A percentile compares a stretch with the other conserved stretches of the same genome.
These are phyloP conservation scores for Ophiostoma novo-ulmi DNA, from an alignment of 2,329 filamentous ascomycete genomes.

Conservation along the genomic window DNA sequence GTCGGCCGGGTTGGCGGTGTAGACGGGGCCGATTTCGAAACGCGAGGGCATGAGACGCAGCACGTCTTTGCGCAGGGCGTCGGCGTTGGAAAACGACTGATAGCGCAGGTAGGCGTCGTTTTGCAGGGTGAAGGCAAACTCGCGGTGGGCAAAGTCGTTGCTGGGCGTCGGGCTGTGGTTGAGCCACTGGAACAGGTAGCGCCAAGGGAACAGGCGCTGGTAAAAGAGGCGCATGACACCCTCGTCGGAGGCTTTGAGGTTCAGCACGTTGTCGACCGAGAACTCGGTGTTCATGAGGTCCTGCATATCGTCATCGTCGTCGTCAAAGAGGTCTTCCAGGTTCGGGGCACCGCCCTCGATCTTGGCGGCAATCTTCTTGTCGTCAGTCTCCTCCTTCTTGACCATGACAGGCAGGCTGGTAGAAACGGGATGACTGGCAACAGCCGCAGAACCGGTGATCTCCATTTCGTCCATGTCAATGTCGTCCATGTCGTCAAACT, in stretches of 20 bases:
- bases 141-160: slow-evolving; percentile 84
- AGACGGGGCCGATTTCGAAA: slow-evolving; percentile 98
- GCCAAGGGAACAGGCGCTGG: slow-evolving; percentile 90
- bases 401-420: not conserved
- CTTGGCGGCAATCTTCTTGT: slow-evolving; percentile 31
- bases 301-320: slow-evolving; percentile 51
- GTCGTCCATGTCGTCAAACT: slow-evolving; percentile 35
- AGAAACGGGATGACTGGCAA: not conserved
- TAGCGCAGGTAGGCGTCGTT: slow-evolving; percentile 92
- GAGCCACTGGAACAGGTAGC: slow-evolving; percentile 93
- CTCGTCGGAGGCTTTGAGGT: slow-evolving; percentile 56
- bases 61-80: slow-evolving; percentile 84
- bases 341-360: slow-evolving; percentile 41
- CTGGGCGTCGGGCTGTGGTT: slow-evolving; percentile 86
- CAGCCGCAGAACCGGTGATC: slow-evolving; percentile 28
- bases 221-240: slow-evolving; percentile 92
- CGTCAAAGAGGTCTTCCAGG: slow-evolving; percentile 55
- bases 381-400: slow-evolving; percentile 18
- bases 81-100: slow-evolving; percentile 58
- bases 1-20: slow-evolving; percentile 88
- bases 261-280: slow-evolving; percentile 25
- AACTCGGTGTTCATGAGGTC: slow-evolving; percentile 28
- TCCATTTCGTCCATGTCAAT: slow-evolving; percentile 31
- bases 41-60: slow-evolving; percentile 81
- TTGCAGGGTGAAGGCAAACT: slow-evolving; percentile 92